phyloP scores from a whole-genome alignment of 306 rosid species.

The Malus sieversii region DNA sequence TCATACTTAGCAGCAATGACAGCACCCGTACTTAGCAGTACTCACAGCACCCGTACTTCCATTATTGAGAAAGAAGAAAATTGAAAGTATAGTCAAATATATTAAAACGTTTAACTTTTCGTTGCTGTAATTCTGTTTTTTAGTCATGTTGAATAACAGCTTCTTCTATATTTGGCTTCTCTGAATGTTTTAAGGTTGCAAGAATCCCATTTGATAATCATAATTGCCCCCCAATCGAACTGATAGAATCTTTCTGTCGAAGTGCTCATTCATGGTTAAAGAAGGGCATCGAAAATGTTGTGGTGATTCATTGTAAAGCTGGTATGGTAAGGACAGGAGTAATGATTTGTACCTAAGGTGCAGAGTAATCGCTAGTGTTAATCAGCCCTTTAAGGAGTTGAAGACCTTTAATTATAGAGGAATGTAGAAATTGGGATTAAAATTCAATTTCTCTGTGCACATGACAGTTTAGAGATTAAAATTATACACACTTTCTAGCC shows the following conservation, averaged over 20 bases:
- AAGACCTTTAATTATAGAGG: too few relatives aligned
- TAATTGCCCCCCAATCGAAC: constrained; percentile 84
- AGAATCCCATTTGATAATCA: constrained; percentile 89
- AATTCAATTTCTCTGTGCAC: background rate
- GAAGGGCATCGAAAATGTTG: constrained; percentile 88
- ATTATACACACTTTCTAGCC: too few relatives aligned
- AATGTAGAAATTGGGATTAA: too few relatives aligned
- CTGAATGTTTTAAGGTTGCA: constrained; percentile 64
- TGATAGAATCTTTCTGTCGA: constrained; percentile 76
- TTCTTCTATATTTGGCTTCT: constrained; percentile 20
- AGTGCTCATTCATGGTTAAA: constrained; percentile 92
- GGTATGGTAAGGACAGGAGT: constrained; percentile 96
- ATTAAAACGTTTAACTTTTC: background rate
- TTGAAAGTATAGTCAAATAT: background rate
- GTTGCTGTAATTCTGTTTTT: constrained; percentile 1
- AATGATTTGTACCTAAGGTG: constrained; percentile 50
- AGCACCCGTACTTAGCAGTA: too few relatives aligned
- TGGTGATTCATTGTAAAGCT: constrained; percentile 96
- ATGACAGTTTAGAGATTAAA: too few relatives aligned
- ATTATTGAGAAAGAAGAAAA: background rate
- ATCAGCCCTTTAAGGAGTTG: too few relatives aligned
- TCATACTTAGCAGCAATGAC: too few relatives aligned
- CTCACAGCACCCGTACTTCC: too few relatives aligned
- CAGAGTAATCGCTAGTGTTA: too few relatives aligned
- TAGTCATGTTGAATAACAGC: constrained; percentile 13